phyloP scores from a whole-genome alignment of 805 yeast genomes.

The Pichia insulana region DNA sequence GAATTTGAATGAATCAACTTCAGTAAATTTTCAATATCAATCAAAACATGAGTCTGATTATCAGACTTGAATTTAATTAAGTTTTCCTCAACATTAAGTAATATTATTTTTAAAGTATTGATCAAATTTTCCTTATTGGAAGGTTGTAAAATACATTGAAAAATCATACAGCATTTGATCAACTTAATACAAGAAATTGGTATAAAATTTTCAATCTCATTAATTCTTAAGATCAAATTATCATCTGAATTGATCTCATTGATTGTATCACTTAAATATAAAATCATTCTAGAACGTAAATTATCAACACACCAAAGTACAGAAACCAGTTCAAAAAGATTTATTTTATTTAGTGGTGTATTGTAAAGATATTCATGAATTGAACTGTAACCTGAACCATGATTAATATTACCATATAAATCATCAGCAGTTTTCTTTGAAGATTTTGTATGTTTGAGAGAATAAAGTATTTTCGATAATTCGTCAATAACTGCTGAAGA shows the following conservation, averaged over 20 bases:
- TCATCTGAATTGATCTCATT: constrained; percentile 1
- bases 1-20: constrained; percentile 1
- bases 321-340: constrained; percentile 19
- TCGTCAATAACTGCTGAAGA: constrained; percentile 17
- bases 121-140: constrained; percentile 14
- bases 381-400: constrained; percentile 14
- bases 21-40: constrained; percentile 2
- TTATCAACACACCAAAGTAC: constrained; percentile 20
- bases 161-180: constrained; percentile 21
- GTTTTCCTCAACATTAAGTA: constrained; percentile 16
- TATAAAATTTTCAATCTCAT: constrained; percentile 12
- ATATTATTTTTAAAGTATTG: constrained; percentile 20
- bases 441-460: constrained; percentile 7
- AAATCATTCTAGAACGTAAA: constrained; percentile 10
- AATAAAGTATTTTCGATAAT: constrained; percentile 16
- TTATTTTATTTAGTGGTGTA: constrained; percentile 18
- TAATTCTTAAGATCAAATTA: constrained; percentile 3
- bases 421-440: constrained; percentile 3
- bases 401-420: constrained; percentile 6
- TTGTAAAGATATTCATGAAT: constrained; percentile 21
- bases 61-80: constrained; percentile 15
- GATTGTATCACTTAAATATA: constrained; percentile 4
- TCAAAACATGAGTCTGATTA: background rate
- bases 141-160: constrained; percentile 23
- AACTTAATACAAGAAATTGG: constrained; percentile 23